phyloP scores from a whole-genome alignment of 306 rosid species.

The Fragaria iinumae region DNA sequence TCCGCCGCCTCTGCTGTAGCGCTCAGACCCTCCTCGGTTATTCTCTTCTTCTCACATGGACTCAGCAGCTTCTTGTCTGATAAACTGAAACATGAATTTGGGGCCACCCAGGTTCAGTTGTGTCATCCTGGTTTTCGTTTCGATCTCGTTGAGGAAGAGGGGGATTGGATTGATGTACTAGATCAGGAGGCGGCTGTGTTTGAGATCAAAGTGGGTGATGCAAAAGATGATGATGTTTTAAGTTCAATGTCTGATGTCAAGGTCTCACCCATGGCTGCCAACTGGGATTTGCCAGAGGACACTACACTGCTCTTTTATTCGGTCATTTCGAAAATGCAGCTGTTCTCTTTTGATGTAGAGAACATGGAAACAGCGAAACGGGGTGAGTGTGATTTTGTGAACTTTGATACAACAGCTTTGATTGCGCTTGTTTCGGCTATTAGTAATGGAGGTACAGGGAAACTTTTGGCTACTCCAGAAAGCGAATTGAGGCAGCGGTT shows the following conservation, averaged over 20 bases:
- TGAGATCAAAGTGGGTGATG: conserved; percentile 45
- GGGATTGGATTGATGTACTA: conserved; percentile 65
- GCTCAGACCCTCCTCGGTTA: conserved; percentile 70
- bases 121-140: conserved; percentile 37
- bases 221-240: conserved; percentile 24
- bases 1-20: conserved; percentile 56
- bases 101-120: conserved; percentile 51
- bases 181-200: conserved; percentile 50
- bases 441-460: conserved; percentile 68
- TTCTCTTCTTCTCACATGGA: conserved; percentile 79
- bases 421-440: conserved; percentile 84
- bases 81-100: conserved; percentile 49
- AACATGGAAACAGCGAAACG: conserved; percentile 21
- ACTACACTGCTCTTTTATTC: conserved; percentile 25
- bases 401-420: conserved; percentile 91
- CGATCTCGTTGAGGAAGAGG: conserved; percentile 50
- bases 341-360: conserved; percentile 22
- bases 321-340: conserved; percentile 45
- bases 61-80: conserved; percentile 36
- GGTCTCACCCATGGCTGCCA: conserved; percentile 28
- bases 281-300: conserved; percentile 25
- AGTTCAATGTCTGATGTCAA: conserved; percentile 23
- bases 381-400: conserved; percentile 46
- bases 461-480: conserved; percentile 76
- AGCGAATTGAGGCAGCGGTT: conserved; percentile 66